A percentile compares a stretch with the other conserved stretches of the same genome.
Conservation (phyloP, 306 rosid species). For the Lathyrus aphaca region DNA sequence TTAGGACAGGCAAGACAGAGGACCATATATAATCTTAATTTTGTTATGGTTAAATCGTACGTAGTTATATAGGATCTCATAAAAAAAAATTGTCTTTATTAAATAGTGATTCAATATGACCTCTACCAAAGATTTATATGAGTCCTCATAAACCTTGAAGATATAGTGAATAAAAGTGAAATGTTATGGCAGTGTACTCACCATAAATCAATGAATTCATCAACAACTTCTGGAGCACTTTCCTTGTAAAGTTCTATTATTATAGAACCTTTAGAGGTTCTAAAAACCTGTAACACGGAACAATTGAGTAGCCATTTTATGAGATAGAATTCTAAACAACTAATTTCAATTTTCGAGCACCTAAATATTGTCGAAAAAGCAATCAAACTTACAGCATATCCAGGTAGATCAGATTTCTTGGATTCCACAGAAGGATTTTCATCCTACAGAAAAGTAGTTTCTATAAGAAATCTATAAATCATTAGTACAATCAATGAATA, state of each 20-base stretch:
- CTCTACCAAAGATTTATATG: too few relatives aligned
- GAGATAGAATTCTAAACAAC: conserved; percentile 1
- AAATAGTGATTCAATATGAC: too few relatives aligned
- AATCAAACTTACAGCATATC: conserved; percentile 54
- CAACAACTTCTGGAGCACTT: conserved; percentile 88
- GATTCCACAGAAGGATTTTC: conserved; percentile 45
- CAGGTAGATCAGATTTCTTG: conserved; percentile 65
- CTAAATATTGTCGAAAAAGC: neutral
- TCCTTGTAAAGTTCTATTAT: conserved; percentile 76
- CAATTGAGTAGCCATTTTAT: neutral
- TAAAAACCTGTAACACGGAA: conserved; percentile 52
- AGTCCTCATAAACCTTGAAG: neutral
- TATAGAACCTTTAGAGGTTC: conserved; percentile 78
- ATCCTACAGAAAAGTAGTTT: conserved; percentile 43
- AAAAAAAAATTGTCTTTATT: too few relatives aligned
- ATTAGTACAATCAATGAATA: conserved; percentile 1
- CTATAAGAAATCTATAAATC: neutral
- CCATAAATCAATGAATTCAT: conserved; percentile 92
- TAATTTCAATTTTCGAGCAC: conserved; percentile 9
- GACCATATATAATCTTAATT: too few relatives aligned
- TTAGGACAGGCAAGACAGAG: too few relatives aligned
- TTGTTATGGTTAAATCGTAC: too few relatives aligned
- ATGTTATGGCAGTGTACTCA: conserved; percentile 46
- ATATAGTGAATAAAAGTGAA: neutral
- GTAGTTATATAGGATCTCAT: too few relatives aligned